These are phyloP conservation scores for Boletus edulis DNA, from an alignment of 768 basidiomycete genomes.

Conservation along the genomic window DNA sequence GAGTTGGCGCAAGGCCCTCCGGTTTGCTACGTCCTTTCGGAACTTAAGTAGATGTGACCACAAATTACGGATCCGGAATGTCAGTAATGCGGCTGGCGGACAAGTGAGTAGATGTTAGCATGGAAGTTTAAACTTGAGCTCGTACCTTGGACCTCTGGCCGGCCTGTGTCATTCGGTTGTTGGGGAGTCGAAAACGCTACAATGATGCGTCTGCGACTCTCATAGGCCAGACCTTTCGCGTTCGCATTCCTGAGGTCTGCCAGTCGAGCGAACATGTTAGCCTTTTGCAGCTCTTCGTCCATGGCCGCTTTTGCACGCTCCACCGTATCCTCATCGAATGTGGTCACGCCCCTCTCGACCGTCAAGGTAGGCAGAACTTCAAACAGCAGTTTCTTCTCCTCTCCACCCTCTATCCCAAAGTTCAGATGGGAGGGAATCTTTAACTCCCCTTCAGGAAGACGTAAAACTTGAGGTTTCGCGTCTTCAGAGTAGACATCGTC, in stretches of 20 bases:
- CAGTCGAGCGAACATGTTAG: slow-evolving; percentile 59
- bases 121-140: not conserved
- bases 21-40: slow-evolving; percentile 75
- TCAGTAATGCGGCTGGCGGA: slow-evolving; percentile 75
- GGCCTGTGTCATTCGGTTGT: slow-evolving; percentile 72
- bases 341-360: slow-evolving; percentile 29
- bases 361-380: slow-evolving; percentile 59
- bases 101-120: not conserved
- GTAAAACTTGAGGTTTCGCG: slow-evolving; percentile 23
- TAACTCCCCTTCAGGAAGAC: slow-evolving; percentile 37
- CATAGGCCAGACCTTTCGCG: slow-evolving; percentile 80
- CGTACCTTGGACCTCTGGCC: slow-evolving; percentile 87
- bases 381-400: slow-evolving; percentile 64
- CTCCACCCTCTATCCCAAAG: slow-evolving; percentile 57
- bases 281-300: slow-evolving; percentile 43
- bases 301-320: slow-evolving; percentile 25
- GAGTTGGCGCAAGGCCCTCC: slow-evolving; percentile 70
- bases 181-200: slow-evolving; percentile 70
- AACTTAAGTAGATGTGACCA: slow-evolving; percentile 69
- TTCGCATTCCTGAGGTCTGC: slow-evolving; percentile 88
- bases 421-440: slow-evolving; percentile 51
- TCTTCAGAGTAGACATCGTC: slow-evolving; percentile 37
- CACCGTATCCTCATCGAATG: slow-evolving; percentile 17
- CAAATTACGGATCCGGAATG: slow-evolving; percentile 80
- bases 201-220: slow-evolving; percentile 81